Percentiles rank a stretch among this genome's conserved stretches.
phyloP scores from a whole-genome alignment of 257 asterid genomes.

The Coffea canephora region DNA sequence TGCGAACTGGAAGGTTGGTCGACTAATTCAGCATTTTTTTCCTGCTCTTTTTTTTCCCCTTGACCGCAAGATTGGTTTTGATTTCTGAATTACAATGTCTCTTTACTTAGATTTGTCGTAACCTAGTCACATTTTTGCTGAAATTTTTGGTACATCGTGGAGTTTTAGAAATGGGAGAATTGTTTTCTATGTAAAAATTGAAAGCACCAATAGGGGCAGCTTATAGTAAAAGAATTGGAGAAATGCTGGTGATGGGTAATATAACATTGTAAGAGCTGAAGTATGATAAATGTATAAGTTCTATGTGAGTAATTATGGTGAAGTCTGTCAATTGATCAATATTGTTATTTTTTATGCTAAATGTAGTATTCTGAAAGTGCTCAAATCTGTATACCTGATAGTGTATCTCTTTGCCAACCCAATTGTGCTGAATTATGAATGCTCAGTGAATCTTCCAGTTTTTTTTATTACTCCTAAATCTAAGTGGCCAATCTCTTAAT shows the following conservation, averaged over 20 bases:
- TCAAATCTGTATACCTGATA: too few relatives aligned
- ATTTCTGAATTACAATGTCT: not conserved
- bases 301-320: not conserved
- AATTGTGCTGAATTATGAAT: not conserved
- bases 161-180: not conserved
- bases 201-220: not conserved
- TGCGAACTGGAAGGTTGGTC: conserved; percentile 89
- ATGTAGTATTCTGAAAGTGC: not conserved
- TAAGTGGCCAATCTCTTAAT: not conserved
- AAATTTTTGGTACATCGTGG: not conserved
- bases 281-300: not conserved
- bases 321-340: not conserved
- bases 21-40: not conserved
- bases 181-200: not conserved
- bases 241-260: not conserved
- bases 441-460: not conserved
- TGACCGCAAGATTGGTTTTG: not conserved
- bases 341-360: not conserved
- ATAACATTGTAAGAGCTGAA: not conserved
- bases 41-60: not conserved
- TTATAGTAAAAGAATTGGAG: not conserved
- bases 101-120: not conserved
- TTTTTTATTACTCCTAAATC: too few relatives aligned
- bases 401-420: not conserved
- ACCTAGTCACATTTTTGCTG: not conserved